Conservation (phyloP, 495 filamentous ascomycete genomes). For the Neurospora sp. region DNA sequence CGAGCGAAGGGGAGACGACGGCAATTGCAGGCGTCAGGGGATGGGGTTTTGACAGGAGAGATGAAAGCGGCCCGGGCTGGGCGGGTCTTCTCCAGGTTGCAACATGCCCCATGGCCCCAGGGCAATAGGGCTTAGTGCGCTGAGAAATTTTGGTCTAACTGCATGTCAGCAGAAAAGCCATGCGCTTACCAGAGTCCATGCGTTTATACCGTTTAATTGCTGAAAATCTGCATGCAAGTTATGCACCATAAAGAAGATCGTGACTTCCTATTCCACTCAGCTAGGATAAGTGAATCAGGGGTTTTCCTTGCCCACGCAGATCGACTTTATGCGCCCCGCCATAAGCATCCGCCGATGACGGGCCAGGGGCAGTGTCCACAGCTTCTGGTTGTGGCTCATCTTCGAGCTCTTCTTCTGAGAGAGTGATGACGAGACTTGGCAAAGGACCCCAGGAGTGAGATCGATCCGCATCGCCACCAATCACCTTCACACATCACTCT, state of each 20-base stretch:
- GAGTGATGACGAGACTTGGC: not conserved
- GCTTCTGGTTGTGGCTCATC: not conserved
- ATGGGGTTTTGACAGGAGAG: not conserved
- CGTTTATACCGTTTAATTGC: not conserved
- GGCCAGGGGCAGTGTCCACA: not conserved
- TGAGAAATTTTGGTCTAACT: not conserved
- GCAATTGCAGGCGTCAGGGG: not conserved
- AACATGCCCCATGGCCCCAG: not conserved
- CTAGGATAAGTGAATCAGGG: not conserved
- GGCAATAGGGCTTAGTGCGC: not conserved
- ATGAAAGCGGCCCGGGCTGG: not conserved
- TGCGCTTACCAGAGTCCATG: not conserved
- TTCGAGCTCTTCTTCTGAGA: not conserved
- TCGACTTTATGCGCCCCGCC: not conserved
- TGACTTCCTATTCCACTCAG: not conserved
- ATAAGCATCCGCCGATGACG: not conserved
- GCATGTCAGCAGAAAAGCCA: not conserved
- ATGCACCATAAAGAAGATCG: not conserved
- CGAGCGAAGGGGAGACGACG: conserved; percentile 13
- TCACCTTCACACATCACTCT: not conserved
- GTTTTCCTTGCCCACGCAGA: not conserved
- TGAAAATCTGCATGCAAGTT: not conserved
- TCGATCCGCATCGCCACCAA: not conserved
- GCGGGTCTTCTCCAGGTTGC: not conserved
- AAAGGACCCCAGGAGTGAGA: not conserved